These are phyloP conservation scores for Picea sitchensis DNA, from an alignment of 75 land plant species.

Conservation along the genomic window DNA sequence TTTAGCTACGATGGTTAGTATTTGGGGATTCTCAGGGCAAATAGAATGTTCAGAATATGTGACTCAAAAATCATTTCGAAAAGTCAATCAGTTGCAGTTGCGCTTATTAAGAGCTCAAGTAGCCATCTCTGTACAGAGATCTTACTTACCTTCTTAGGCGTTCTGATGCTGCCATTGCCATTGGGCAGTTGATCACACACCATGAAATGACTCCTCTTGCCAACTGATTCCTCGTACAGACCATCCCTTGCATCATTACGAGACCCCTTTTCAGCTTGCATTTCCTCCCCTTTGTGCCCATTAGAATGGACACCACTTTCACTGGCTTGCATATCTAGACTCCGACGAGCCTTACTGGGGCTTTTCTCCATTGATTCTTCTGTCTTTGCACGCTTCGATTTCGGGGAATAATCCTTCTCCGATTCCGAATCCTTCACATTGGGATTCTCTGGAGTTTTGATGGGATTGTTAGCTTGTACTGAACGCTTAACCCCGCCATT, in stretches of 20 bases:
- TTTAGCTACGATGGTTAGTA: no score
- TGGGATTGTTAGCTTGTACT: no score
- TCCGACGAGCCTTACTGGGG: background rate
- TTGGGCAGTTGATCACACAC: background rate
- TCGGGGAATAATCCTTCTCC: background rate
- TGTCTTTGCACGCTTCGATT: background rate
- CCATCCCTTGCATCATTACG: background rate
- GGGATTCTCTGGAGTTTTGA: no score
- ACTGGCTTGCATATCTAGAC: background rate
- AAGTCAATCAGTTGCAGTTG: no score
- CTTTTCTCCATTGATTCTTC: background rate
- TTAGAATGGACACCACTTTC: constrained; percentile 2
- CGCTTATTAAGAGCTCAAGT: no score
- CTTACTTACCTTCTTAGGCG: background rate
- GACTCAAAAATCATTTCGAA: no score
- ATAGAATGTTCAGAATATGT: no score
- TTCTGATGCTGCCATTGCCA: background rate
- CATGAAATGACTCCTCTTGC: background rate
- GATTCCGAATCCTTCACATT: no score
- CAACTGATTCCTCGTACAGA: background rate
- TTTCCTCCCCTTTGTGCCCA: background rate
- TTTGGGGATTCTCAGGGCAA: no score
- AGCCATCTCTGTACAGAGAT: no score
- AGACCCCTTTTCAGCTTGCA: background rate
- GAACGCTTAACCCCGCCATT: no score